These are phyloP conservation scores for Piper betle DNA, from an alignment of 164 flowering plant species.

Conservation along the genomic window DNA sequence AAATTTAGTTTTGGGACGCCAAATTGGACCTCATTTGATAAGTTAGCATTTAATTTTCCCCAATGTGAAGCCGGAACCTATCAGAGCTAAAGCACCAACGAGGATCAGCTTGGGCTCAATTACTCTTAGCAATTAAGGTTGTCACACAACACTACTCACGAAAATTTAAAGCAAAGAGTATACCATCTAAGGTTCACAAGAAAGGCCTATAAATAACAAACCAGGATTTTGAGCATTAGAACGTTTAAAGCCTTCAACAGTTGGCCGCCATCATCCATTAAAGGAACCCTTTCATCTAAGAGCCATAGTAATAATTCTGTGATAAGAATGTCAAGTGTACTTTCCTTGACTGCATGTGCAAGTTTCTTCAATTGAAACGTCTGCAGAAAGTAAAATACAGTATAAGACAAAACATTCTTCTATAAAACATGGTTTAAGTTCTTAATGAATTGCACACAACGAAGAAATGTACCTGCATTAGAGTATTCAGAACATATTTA, in stretches of 20 bases:
- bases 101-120: too few species aligned
- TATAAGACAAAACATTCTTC: not conserved
- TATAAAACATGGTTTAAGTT: not conserved
- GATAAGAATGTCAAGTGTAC: constrained; percentile 77
- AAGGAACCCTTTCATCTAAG: constrained; percentile 91
- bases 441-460: not conserved
- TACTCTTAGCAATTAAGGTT: too few species aligned
- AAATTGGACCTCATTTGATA: too few species aligned
- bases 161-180: too few species aligned
- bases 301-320: constrained; percentile 98
- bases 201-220: constrained; percentile 11
- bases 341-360: constrained; percentile 91
- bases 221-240: constrained; percentile 97
- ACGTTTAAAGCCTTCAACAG: constrained; percentile 94
- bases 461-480: constrained; percentile 65
- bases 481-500: constrained; percentile 94
- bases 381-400: constrained; percentile 29
- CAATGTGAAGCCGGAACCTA: too few species aligned
- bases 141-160: too few species aligned
- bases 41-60: too few species aligned
- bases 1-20: too few species aligned
- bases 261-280: constrained; percentile 97
- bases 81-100: too few species aligned
- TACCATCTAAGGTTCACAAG: not conserved
- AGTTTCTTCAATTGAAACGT: constrained; percentile 84